Base-by-base conservation (phyloP, 805 yeast genomes). In the Nakazawaea ishiwadae region DNA sequence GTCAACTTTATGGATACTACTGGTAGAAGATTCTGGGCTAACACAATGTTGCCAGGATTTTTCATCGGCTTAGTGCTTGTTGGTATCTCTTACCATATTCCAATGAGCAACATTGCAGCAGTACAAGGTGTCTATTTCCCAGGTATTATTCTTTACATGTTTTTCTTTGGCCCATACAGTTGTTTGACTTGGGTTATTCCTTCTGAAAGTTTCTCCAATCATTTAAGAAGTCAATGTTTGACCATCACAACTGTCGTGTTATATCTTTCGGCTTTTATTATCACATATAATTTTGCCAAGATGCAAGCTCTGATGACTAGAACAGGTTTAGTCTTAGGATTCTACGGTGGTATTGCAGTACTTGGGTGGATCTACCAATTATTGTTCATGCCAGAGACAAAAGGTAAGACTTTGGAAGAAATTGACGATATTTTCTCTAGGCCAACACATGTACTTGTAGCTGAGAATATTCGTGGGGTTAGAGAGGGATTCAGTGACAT, bases 141-240 rank as follows among this genome's bases (percentile, higher is more conserved):
- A 0, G 86, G 86, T 48, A 65, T 79, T 49, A 75, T 80, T 41
- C 55, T 80, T 16, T 80, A 80, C 62, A 75, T 76, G 78, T 73
- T 71, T 40, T 78, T 78, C 69, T 80, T 79, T 44, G 87, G 85
- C 42, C 68, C 81, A 7, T 79, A 79, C 51, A 76, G 85, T 14
- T 73, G 80, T 46, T 68, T 79, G 53, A 79, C 86, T 1, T 81
- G 84, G 83, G 85, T 80, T 26, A 58, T 77, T 43, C 85, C 85
- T 2, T 70, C 86, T 4, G 87, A 80, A 54, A 72, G 76, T 14
- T 81, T 75, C 55, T 78, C 77, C 31, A 62, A 75, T 47, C 68
- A 75, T 44, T 68, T 81, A 35, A 73, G 84, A 60, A 71, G 83
- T 12, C 63, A 75, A 46, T 85, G 86, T 48, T 78, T 79, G 82